Base-by-base conservation (phyloP, 306 rosid genomes). In the Trifolium subterraneum region DNA sequence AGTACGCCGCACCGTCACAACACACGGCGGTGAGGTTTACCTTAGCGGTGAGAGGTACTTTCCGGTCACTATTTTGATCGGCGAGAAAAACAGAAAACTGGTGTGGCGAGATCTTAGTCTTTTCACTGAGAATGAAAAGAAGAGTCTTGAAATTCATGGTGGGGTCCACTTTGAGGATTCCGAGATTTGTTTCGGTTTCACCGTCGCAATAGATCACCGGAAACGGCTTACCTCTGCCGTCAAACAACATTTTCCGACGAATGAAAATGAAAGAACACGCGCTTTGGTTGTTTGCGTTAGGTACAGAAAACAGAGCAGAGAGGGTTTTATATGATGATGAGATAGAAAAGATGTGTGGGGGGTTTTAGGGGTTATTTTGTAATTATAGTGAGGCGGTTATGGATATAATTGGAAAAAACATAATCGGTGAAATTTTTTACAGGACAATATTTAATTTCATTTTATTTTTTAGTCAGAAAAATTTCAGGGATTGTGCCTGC, bases 161-260 rank as follows among this genome's bases (percentile, higher is more conserved):
- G 13, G 86, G 83, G 25, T 66, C 71, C 16, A 92, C 78, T 35
- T 8, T 38, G 55, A 92, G 54, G 62, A 64, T 35, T 8, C 93
- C 93, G 44, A 90, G 74, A 42, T 85, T 44, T 64, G 31, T 38
- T 79, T 90, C 88, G 1, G 66, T 47, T 25, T 63, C 81, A 16
- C 97, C 96, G 70, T 90, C 96, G 74, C 22, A 75, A 75, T 80
- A 84, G 12, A 87, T 75, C 41, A 87, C 84, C 45, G 90, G 82
- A 29, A 87, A 76, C 7, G 81, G 59, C 8, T 67, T 65, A 4
- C 50, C 69, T 6, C 52, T 75, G 67, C 67, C 55, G 55, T 80
- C 84, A 66, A 66, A 68, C 90, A 78, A 85, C 31, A 33, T 31
- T 41, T 39, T 66, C 55, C 39, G 16, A 11, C n/a, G 11, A 64